Evolutionary conservation across 331 rosid species (phyloP).

Genomic region (Spiraea crenata): DNA sequence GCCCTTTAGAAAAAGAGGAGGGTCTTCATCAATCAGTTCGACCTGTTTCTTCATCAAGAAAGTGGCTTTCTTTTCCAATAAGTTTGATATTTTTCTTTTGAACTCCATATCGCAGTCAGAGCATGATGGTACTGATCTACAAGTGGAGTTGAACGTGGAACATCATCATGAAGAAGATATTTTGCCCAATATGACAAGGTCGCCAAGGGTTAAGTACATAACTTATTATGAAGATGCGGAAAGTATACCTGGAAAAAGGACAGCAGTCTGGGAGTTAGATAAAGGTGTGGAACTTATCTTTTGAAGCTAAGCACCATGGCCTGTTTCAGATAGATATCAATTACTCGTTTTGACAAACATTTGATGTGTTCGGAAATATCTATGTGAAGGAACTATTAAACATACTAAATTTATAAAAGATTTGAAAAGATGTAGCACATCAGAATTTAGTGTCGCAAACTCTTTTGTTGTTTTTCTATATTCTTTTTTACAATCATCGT

Average conservation of each 20-base stretch:
- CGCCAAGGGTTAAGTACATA: constrained; percentile 72
- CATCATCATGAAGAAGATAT: constrained; percentile 68
- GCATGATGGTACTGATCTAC: constrained; percentile 94
- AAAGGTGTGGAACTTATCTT: constrained; percentile 52
- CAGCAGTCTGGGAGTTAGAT: constrained; percentile 97
- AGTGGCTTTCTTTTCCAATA: background rate
- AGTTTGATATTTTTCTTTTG: constrained; percentile 22
- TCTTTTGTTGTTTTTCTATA: background rate
- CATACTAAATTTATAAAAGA: too few species aligned
- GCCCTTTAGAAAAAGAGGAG: background rate
- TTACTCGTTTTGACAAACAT: background rate
- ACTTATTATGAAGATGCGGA: constrained; percentile 91
- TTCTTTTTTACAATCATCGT: background rate
- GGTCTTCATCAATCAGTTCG: background rate
- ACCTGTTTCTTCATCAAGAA: background rate
- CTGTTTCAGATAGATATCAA: background rate
- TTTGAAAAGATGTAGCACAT: too few species aligned
- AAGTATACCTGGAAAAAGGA: constrained; percentile 87
- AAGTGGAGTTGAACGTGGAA: constrained; percentile 69
- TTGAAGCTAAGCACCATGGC: background rate
- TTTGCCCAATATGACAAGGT: constrained; percentile 73
- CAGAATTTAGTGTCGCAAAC: too few species aligned
- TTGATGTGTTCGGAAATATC: too few species aligned
- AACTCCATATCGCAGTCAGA: constrained; percentile 55
- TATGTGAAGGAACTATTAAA: too few species aligned